Evolutionary conservation across 306 rosid genomes (phyloP).

Genomic region (Crotalaria pallida): DNA sequence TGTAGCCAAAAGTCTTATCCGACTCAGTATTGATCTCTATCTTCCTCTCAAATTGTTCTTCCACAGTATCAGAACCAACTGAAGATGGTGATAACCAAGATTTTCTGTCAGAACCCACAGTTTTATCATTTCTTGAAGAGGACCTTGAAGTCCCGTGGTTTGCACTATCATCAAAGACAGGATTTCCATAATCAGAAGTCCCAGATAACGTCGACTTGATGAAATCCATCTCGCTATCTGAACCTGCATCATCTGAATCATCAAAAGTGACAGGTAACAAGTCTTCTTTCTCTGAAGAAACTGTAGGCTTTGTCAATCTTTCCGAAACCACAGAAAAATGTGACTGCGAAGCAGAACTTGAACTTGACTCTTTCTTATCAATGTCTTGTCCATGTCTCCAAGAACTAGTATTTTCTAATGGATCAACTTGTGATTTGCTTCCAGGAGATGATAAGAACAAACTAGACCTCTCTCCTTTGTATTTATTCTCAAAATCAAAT

Average conservation of each 20-base stretch:
- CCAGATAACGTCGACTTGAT: conserved; percentile 34
- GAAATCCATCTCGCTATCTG: conserved; percentile 56
- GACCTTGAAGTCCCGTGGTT: conserved; percentile 36
- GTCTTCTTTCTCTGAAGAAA: conserved; percentile 46
- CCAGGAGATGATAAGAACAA: conserved; percentile 33
- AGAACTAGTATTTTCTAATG: conserved; percentile 33
- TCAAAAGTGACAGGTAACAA: conserved; percentile 56
- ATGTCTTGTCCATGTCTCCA: conserved; percentile 39
- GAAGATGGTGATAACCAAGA: conserved; percentile 33
- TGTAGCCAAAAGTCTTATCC: conserved; percentile 29
- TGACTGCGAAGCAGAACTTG: conserved; percentile 31
- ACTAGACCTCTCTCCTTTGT: conserved; percentile 42
- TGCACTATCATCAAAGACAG: conserved; percentile 31
- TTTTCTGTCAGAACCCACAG: conserved; percentile 30
- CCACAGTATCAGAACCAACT: conserved; percentile 31
- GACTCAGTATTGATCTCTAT: conserved; percentile 14
- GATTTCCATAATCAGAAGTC: conserved; percentile 30
- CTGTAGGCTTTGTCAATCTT: conserved; percentile 32
- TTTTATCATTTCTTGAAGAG: conserved; percentile 35
- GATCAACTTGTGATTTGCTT: conserved; percentile 34
- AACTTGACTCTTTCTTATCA: conserved; percentile 33
- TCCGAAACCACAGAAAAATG: conserved; percentile 46
- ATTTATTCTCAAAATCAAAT: conserved; percentile 31
- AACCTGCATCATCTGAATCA: conserved; percentile 69
- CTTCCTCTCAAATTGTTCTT: conserved; percentile 28